Percentiles rank a stretch among this genome's conserved stretches.
phyloP scores from a whole-genome alignment of 352 stramenopile species.

The Phytophthora uliginosa region DNA sequence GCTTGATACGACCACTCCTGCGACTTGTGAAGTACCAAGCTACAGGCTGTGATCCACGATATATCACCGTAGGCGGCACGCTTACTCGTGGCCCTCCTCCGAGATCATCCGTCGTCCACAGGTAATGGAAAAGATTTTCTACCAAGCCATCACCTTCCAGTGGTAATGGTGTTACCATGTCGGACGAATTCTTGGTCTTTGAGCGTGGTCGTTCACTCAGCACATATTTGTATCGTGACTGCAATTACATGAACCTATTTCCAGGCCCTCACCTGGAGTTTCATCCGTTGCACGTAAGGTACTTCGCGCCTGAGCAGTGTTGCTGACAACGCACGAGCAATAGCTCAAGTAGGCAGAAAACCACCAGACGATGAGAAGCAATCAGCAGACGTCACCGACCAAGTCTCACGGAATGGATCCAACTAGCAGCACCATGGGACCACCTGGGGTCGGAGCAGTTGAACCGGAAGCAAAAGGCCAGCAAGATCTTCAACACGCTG shows the following conservation, averaged over 20 bases:
- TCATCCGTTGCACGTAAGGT: neutral
- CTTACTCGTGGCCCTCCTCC: conserved; percentile 87
- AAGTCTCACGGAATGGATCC: neutral
- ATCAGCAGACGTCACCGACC: conserved; percentile 25
- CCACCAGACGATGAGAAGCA: conserved; percentile 24
- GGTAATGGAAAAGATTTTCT: conserved; percentile 91
- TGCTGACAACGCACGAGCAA: neutral
- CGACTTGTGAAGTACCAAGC: conserved; percentile 97
- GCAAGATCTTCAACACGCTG: conserved; percentile 77
- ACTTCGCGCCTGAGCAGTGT: neutral
- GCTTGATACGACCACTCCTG: conserved; percentile 89
- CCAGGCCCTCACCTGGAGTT: conserved; percentile 28
- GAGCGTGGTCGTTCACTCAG: conserved; percentile 4
- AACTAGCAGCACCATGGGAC: neutral
- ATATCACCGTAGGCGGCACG: conserved; percentile 96
- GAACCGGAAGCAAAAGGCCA: conserved; percentile 65
- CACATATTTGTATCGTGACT: conserved; percentile 23
- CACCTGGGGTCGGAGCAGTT: conserved; percentile 1
- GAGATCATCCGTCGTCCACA: conserved; percentile 95
- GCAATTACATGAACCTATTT: conserved; percentile 29
- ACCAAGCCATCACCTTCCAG: conserved; percentile 91
- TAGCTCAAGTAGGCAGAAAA: neutral
- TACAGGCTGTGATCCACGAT: conserved; percentile 92
- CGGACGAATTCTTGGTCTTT: conserved; percentile 4
- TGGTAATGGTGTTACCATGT: conserved; percentile 69